Percentiles rank a stretch among this genome's conserved stretches.
Evolutionary conservation across 2,329 filamentous ascomycete genomes (phyloP).

Genomic region (Venturia effusa): DNA sequence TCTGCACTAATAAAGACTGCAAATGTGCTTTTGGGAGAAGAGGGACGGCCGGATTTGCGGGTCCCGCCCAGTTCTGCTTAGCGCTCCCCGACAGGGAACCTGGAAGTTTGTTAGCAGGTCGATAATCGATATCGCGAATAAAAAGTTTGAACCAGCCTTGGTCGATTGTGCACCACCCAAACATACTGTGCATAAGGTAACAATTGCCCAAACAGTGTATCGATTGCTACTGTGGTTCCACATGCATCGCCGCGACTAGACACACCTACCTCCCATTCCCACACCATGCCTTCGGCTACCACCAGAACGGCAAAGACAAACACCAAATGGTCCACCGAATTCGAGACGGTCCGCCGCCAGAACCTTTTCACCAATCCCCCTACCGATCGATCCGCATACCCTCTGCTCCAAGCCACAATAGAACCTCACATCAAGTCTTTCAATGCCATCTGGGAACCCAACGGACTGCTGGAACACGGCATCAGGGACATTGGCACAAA

Average conservation of each 20-base stretch:
- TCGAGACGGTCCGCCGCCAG: conserved; percentile 76
- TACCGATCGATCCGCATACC: conserved; percentile 77
- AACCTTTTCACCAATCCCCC: conserved; percentile 83
- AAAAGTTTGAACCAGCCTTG: neutral
- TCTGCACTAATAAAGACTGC: neutral
- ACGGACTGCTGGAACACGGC: conserved; percentile 63
- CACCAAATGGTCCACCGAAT: conserved; percentile 64
- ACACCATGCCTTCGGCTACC: conserved; percentile 7
- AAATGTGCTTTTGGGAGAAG: neutral
- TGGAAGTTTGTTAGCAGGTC: too few species aligned
- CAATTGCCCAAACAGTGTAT: neutral
- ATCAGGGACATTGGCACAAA: conserved; percentile 85
- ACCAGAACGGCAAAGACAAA: conserved; percentile 13
- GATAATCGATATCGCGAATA: neutral
- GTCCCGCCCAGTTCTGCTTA: neutral
- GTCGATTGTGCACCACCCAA: neutral
- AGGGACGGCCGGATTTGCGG: neutral
- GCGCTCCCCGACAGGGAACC: too few species aligned
- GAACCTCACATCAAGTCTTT: conserved; percentile 91
- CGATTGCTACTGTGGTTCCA: neutral
- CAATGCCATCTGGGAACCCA: conserved; percentile 72
- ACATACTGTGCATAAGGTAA: neutral
- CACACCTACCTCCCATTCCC: neutral
- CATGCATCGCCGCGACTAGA: conserved; percentile 1
- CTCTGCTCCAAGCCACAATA: conserved; percentile 73